These are phyloP conservation scores for Dictyostelium firmibasis DNA, from an alignment of 78 protist genomes.

Conservation along the genomic window DNA sequence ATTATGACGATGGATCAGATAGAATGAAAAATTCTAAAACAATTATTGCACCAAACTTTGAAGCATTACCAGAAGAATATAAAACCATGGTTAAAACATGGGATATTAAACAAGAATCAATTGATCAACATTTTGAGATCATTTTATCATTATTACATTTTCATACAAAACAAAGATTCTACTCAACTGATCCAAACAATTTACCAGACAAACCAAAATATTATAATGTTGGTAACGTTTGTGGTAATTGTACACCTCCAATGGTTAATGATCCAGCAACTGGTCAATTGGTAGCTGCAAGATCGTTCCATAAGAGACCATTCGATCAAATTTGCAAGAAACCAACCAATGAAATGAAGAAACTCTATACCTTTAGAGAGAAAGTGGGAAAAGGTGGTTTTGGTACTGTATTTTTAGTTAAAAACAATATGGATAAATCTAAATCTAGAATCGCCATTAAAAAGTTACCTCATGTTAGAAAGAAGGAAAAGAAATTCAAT, in stretches of 20 bases:
- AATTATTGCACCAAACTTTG: constrained; percentile 1
- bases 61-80: constrained; percentile 24
- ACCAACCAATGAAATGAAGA: constrained; percentile 10
- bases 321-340: constrained; percentile 26
- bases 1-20: constrained; percentile 2
- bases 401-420: constrained; percentile 57
- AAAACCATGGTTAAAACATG: constrained; percentile 52
- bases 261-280: not conserved
- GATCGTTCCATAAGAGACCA: constrained; percentile 20
- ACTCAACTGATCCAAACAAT: not conserved
- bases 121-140: constrained; percentile 37
- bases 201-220: not conserved
- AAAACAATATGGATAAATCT: not conserved
- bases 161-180: constrained; percentile 55
- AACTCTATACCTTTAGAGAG: constrained; percentile 7
- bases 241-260: not conserved
- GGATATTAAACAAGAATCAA: constrained; percentile 29
- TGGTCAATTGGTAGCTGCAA: not conserved
- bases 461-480: constrained; percentile 29
- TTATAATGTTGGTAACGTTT: not conserved
- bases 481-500: constrained; percentile 49
- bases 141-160: constrained; percentile 34
- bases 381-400: constrained; percentile 79
- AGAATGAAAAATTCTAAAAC: not conserved
- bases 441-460: constrained; percentile 50